Percentiles rank a stretch among this genome's conserved stretches.
Evolutionary conservation across 2,329 filamentous ascomycete genomes (phyloP).

Genomic region (Pyrenophora graminea): DNA sequence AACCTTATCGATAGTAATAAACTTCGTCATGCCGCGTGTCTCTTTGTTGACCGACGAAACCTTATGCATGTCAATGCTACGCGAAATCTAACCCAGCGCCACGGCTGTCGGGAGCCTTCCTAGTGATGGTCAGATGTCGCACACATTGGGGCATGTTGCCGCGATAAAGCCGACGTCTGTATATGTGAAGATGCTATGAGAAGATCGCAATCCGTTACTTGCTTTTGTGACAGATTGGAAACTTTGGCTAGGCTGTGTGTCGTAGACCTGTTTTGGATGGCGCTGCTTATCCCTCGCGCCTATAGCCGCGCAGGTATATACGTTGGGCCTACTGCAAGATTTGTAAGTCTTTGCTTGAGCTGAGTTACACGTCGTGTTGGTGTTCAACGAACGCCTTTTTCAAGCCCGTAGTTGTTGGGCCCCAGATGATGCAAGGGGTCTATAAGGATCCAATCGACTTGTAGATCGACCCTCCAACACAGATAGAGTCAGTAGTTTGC

Average conservation of each 20-base stretch:
- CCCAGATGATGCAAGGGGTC: slow-evolving; percentile 11
- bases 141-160: slow-evolving; percentile 3
- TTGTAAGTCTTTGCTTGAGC: not conserved
- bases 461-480: slow-evolving; percentile 1
- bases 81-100: slow-evolving; percentile 8
- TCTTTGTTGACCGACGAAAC: slow-evolving; percentile 5
- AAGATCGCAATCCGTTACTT: not conserved
- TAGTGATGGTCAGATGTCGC: slow-evolving; percentile 4
- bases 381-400: not conserved
- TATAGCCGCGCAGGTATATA: too few relatives aligned
- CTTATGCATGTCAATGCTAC: not conserved
- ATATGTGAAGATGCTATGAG: not conserved
- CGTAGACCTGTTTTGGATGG: too few relatives aligned
- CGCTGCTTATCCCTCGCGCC: too few relatives aligned
- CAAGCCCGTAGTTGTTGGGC: slow-evolving; percentile 6
- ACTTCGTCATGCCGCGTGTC: slow-evolving; percentile 13
- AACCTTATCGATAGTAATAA: slow-evolving; percentile 10
- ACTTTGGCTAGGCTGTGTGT: too few relatives aligned
- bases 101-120: slow-evolving; percentile 6
- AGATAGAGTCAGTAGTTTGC: slow-evolving; percentile 7
- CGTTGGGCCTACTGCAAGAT: too few relatives aligned
- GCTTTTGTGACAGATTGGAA: too few relatives aligned
- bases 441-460: slow-evolving; percentile 4
- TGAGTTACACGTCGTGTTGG: not conserved
- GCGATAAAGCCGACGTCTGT: slow-evolving; percentile 4